Conservation (phyloP, 148 eudicot genomes). For the Vaccinium darrowii region DNA sequence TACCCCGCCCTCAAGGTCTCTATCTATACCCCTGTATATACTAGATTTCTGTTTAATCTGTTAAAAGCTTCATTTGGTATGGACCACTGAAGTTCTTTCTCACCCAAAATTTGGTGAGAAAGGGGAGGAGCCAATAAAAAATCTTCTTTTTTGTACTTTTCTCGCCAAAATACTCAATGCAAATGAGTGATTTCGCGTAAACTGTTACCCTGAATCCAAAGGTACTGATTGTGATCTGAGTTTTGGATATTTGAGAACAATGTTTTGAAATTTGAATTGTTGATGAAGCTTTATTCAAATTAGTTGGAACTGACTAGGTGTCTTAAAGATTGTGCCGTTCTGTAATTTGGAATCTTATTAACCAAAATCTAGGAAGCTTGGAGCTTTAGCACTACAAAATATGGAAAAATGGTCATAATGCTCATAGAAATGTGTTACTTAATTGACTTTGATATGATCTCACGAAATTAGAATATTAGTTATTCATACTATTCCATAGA, state of each 20-base stretch:
- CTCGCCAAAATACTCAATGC: too few species aligned
- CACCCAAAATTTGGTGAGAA: too few species aligned
- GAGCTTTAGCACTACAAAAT: background rate
- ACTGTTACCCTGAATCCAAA: too few species aligned
- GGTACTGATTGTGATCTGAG: too few species aligned
- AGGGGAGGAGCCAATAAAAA: too few species aligned
- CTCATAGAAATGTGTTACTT: background rate
- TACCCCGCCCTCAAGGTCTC: constrained; percentile 81
- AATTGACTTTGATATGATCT: background rate
- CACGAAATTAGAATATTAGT: background rate
- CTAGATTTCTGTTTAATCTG: too few species aligned
- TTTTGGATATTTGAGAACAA: too few species aligned
- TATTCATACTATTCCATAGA: background rate
- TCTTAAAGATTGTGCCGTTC: background rate
- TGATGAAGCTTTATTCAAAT: background rate
- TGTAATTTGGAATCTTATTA: background rate
- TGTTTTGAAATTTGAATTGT: too few species aligned
- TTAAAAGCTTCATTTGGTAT: too few species aligned
- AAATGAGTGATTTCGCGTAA: too few species aligned
- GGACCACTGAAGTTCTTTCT: too few species aligned
- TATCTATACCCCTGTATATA: background rate
- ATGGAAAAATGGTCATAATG: background rate
- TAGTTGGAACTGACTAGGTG: background rate
- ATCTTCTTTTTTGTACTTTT: too few species aligned
- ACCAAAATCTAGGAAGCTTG: background rate